Evolutionary conservation across 1,139 yeast genomes (phyloP).

Genomic region (Saccharomycopsis phalli): DNA sequence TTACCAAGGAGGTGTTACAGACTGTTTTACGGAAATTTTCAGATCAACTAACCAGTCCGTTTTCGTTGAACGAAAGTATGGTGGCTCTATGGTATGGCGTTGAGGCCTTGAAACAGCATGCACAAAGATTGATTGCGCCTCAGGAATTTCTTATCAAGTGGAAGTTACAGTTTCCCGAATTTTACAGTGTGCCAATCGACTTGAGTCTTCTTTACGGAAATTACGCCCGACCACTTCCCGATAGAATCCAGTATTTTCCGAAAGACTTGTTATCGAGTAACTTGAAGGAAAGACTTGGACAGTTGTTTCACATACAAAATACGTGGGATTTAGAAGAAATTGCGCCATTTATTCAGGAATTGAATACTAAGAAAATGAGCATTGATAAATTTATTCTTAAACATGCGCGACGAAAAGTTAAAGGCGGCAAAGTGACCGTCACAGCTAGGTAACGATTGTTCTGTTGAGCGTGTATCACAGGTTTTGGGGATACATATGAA

Average conservation of each 20-base stretch:
- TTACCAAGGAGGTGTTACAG: slow-evolving; percentile 31
- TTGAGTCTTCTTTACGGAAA: slow-evolving; percentile 44
- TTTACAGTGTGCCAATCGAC: slow-evolving; percentile 49
- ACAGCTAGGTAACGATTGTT: slow-evolving; percentile 24
- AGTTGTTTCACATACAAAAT: slow-evolving; percentile 49
- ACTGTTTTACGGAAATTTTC: slow-evolving; percentile 44
- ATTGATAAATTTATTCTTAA: slow-evolving; percentile 67
- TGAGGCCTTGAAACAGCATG: slow-evolving; percentile 36
- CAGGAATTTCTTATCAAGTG: slow-evolving; percentile 53
- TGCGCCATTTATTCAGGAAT: slow-evolving; percentile 53
- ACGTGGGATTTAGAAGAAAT: slow-evolving; percentile 72
- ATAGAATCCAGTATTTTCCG: slow-evolving; percentile 45
- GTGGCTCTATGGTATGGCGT: slow-evolving; percentile 57
- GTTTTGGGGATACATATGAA: too few relatives aligned
- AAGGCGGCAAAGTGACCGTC: slow-evolving; percentile 40
- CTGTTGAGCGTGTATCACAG: too few relatives aligned
- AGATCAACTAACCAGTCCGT: slow-evolving; percentile 21
- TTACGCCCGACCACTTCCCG: slow-evolving; percentile 39
- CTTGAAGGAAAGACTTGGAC: slow-evolving; percentile 45
- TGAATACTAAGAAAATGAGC: slow-evolving; percentile 49
- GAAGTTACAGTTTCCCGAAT: slow-evolving; percentile 59
- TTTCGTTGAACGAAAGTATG: slow-evolving; percentile 32
- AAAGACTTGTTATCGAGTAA: slow-evolving; percentile 40
- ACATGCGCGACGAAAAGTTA: slow-evolving; percentile 57
- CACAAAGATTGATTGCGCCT: slow-evolving; percentile 25